A percentile compares a stretch with the other conserved stretches of the same genome.
Conservation (phyloP, 768 basidiomycete genomes). For the Agaricus bisporus region DNA sequence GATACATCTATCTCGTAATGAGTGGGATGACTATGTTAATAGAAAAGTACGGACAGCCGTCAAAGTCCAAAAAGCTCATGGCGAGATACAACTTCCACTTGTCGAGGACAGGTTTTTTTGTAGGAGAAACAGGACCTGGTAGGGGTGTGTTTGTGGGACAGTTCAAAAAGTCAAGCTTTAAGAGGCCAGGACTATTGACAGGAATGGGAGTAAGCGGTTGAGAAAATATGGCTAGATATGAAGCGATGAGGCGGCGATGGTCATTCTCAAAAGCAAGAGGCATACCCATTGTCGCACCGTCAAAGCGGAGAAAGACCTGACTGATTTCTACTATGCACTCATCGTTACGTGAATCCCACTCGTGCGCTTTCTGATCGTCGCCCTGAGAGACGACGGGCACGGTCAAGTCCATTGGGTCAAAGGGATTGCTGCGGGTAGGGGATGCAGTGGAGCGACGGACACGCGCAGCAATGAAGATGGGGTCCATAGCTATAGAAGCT, state of each 20-base stretch:
- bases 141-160: slow-evolving; percentile 10
- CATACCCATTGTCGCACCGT: slow-evolving; percentile 1
- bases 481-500: slow-evolving; percentile 33
- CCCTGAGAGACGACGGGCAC: slow-evolving; percentile 26
- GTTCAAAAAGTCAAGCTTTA: slow-evolving; percentile 1
- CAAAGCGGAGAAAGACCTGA: slow-evolving; percentile 3
- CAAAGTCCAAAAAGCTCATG: slow-evolving; percentile 51
- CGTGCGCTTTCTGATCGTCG: slow-evolving; percentile 24
- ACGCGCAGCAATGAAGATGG: slow-evolving; percentile 59
- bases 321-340: slow-evolving; percentile 49
- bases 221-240: slow-evolving; percentile 3
- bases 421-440: slow-evolving; percentile 18
- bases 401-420: slow-evolving; percentile 38
- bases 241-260: not conserved
- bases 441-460: slow-evolving; percentile 48
- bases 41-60: slow-evolving; percentile 43
- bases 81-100: slow-evolving; percentile 39
- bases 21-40: not conserved
- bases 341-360: slow-evolving; percentile 55
- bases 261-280: not conserved
- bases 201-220: slow-evolving; percentile 7
- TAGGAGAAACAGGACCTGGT: slow-evolving; percentile 12
- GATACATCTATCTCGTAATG: slow-evolving; percentile 23
- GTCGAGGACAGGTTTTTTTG: slow-evolving; percentile 15
- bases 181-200: not conserved